phyloP scores from a whole-genome alignment of 2,329 filamentous ascomycete species.

The Cladosporium sp. region DNA sequence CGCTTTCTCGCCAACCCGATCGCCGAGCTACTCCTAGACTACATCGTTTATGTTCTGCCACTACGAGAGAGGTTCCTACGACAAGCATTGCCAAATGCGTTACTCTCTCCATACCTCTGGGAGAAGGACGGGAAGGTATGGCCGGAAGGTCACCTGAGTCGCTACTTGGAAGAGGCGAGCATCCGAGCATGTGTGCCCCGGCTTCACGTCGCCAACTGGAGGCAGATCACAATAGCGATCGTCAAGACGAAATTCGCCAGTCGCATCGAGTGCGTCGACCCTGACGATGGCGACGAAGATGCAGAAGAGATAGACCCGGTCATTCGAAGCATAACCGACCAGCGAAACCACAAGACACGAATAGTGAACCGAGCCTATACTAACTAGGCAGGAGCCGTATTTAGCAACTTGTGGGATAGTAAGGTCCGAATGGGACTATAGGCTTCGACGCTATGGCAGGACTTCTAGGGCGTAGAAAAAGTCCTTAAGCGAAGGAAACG shows the following conservation, averaged over 20 bases:
- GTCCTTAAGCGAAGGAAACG: constrained; percentile 10
- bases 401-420: constrained; percentile 16
- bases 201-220: constrained; percentile 13
- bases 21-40: constrained; percentile 15
- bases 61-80: constrained; percentile 16
- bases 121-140: constrained; percentile 15
- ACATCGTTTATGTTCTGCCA: constrained; percentile 15
- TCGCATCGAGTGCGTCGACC: constrained; percentile 11
- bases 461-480: constrained; percentile 14
- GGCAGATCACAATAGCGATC: constrained; percentile 17
- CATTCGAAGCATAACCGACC: constrained; percentile 11
- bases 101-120: constrained; percentile 16
- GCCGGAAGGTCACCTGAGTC: constrained; percentile 10
- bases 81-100: background rate
- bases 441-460: constrained; percentile 15
- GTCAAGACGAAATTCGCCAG: constrained; percentile 17
- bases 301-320: background rate
- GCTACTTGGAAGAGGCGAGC: constrained; percentile 11
- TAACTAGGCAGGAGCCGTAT: constrained; percentile 12
- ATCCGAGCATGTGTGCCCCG: constrained; percentile 8
- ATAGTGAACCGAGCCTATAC: constrained; percentile 15
- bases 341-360: constrained; percentile 16
- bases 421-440: constrained; percentile 9
- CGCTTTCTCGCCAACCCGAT: constrained; percentile 15
- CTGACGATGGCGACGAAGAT: constrained; percentile 4